phyloP scores from a whole-genome alignment of 768 basidiomycete species.

The Pleurotus cornucopiae region DNA sequence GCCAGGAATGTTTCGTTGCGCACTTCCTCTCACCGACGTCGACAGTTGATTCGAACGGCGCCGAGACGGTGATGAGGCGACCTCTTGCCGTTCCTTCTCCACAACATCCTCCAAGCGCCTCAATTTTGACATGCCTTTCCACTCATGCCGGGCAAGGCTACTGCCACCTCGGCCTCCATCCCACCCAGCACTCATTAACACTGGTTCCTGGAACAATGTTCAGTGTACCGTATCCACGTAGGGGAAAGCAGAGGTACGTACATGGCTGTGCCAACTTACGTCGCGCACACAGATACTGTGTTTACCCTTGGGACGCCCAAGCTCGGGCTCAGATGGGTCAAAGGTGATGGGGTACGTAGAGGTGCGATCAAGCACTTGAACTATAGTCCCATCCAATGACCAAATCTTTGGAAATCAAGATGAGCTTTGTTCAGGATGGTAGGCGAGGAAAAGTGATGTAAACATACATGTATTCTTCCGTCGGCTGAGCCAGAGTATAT shows the following conservation, averaged over 20 bases:
- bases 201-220: slow-evolving; percentile 58
- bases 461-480: slow-evolving; percentile 74
- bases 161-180: slow-evolving; percentile 59
- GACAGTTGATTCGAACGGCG: slow-evolving; percentile 22
- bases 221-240: no score
- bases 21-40: neutral
- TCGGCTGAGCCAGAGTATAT: slow-evolving; percentile 92
- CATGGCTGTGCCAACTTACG: slow-evolving; percentile 91
- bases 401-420: slow-evolving; percentile 62
- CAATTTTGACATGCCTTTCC: slow-evolving; percentile 87
- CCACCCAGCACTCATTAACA: slow-evolving; percentile 92
- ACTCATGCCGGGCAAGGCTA: slow-evolving; percentile 88
- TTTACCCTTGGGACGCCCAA: slow-evolving; percentile 23
- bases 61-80: slow-evolving; percentile 4
- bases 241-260: slow-evolving; percentile 21
- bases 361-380: slow-evolving; percentile 80
- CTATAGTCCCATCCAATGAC: slow-evolving; percentile 86
- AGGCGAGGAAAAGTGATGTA: neutral
- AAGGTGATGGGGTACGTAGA: slow-evolving; percentile 64
- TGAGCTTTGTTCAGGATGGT: slow-evolving; percentile 5
- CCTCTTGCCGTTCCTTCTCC: slow-evolving; percentile 40
- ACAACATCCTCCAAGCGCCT: slow-evolving; percentile 71
- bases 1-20: neutral
- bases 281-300: slow-evolving; percentile 72
- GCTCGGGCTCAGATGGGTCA: slow-evolving; percentile 67